phyloP scores from a whole-genome alignment of 768 basidiomycete genomes.

The Mycena capillaripes region DNA sequence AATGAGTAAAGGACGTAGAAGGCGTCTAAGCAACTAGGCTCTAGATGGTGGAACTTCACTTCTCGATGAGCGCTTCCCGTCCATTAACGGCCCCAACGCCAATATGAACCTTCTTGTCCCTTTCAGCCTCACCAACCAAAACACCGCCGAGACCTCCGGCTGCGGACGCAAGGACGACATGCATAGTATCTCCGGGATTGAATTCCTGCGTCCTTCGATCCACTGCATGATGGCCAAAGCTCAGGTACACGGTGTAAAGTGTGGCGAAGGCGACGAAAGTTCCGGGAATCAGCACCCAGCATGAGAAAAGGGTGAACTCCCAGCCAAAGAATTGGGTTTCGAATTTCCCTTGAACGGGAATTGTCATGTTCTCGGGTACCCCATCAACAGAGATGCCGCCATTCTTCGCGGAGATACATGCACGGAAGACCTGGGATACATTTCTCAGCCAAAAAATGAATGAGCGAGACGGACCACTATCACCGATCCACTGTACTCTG shows the following conservation, averaged over 20 bases:
- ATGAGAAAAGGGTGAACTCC: background rate
- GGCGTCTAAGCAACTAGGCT: no score
- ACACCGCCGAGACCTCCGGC: background rate
- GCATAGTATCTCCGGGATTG: background rate
- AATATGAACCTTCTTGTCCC: background rate
- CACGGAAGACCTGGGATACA: background rate
- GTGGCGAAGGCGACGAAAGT: background rate
- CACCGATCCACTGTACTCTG: constrained; percentile 11
- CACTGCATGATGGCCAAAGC: background rate
- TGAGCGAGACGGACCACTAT: background rate
- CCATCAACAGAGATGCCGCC: background rate
- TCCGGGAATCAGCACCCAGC: background rate
- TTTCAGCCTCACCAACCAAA: background rate
- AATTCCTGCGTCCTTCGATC: background rate
- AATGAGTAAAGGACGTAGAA: no score
- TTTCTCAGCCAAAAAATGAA: background rate
- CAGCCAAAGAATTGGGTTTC: background rate
- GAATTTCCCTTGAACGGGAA: background rate
- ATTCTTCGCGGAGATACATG: background rate
- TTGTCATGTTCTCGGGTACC: background rate
- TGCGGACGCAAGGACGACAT: background rate
- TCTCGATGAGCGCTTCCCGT: no score
- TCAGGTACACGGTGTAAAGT: background rate
- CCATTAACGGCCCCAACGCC: background rate
- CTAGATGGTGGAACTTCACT: no score